Evolutionary conservation across 1,284 basidiomycete genomes (phyloP).

Genomic region (Polyporus tsugae): DNA sequence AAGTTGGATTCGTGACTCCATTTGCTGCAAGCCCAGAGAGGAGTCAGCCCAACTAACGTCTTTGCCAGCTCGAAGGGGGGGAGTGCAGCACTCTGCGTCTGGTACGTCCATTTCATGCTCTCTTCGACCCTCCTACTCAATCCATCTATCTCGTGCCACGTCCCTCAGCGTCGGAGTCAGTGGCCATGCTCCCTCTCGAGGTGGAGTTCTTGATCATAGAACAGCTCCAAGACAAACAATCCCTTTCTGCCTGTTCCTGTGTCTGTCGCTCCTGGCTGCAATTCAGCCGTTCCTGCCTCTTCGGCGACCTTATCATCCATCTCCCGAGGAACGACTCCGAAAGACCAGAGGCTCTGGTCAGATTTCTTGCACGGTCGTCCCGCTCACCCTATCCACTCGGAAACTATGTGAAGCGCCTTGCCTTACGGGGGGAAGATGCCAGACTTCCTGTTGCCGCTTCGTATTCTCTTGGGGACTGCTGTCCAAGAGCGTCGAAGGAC

Average conservation of each 20-base stretch:
- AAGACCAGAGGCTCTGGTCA: background rate
- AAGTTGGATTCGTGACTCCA: background rate
- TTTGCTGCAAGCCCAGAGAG: background rate
- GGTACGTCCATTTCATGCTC: background rate
- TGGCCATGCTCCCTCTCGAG: conserved; percentile 12
- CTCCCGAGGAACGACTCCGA: background rate
- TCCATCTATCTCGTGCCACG: background rate
- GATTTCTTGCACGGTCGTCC: background rate
- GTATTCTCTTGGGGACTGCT: conserved; percentile 2
- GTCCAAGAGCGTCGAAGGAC: background rate
- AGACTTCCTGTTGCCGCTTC: background rate
- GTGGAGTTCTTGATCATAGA: conserved; percentile 17
- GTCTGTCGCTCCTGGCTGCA: conserved; percentile 18
- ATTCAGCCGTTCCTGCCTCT: conserved; percentile 13
- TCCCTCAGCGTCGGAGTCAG: background rate
- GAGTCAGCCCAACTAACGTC: background rate
- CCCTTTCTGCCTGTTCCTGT: conserved; percentile 12
- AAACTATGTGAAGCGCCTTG: conserved; percentile 9
- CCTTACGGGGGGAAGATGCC: conserved; percentile 1
- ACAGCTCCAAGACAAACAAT: conserved; percentile 9
- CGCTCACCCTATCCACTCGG: background rate
- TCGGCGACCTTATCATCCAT: conserved; percentile 5
- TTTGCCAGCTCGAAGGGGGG: background rate
- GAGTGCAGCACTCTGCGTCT: background rate
- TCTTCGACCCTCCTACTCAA: background rate